Base-by-base conservation (phyloP, 129 eudicot genomes). In the Dittrichia graveolens region DNA sequence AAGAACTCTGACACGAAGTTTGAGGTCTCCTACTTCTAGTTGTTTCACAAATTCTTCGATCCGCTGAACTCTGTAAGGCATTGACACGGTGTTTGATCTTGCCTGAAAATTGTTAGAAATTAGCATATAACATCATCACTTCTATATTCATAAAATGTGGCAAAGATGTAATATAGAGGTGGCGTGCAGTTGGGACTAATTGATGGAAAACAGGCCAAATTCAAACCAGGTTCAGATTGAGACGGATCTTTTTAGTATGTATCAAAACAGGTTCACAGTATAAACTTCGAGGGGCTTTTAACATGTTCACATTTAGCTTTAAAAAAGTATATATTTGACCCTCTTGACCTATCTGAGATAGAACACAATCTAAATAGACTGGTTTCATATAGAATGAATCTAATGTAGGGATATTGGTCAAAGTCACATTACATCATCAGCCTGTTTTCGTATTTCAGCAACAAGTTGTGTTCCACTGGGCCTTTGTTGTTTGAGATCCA, bases 31-130 rank as follows among this genome's bases (percentile, higher is more conserved):
- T 13, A 90, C 46, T 72, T 94, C 99, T 61, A 94, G 86, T 61
- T 94, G 96, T 78, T 90, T 90, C 41, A 84, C 96, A 60, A 94
- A 82, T 81, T 94, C 97, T 81, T 94, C 99, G 67, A 94, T 94
- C 52, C 80, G 74, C 79, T 90, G 99, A 80, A 94, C 88, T 79
- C 99, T 79, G 80, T 81, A 90, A 76, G 99, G 99, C 99, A 94
- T 94, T 52, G 99, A 90, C 61, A 94, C 76, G 38, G 99, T 84
- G 80, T 73, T 74, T 68, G 95, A 68, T 80, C 97, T 82, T 53
- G 97, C 97, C 99, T 94, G 91, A 55, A 76, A 72, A 48, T 70
- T 40, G 12, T 56, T 43, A 41, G 5, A 72, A 11, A 34, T 71
- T 82, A 67, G 67, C 45, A 66, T 49, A 8, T 46, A 74, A 41